Percentiles rank a stretch among this genome's conserved stretches.
Evolutionary conservation across 2,329 filamentous ascomycete genomes (phyloP).

Genomic region (Beauveria scarabaeidicola): DNA sequence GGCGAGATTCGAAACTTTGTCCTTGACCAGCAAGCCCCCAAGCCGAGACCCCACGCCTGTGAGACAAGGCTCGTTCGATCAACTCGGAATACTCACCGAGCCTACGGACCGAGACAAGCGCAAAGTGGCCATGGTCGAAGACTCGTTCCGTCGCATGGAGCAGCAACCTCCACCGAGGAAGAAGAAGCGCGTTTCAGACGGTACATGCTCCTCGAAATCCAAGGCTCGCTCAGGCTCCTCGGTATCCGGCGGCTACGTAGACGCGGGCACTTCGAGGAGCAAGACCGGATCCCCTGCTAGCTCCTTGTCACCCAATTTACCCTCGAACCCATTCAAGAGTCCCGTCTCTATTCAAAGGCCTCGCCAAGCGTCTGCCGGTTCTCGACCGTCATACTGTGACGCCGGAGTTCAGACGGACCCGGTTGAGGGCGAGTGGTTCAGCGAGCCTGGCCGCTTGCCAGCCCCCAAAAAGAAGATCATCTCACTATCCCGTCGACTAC

Average conservation of each 20-base stretch:
- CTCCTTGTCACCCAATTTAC: constrained; percentile 29
- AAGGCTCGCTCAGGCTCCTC: constrained; percentile 32
- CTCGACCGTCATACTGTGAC: constrained; percentile 40
- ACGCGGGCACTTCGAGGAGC: constrained; percentile 45
- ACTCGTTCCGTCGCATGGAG: constrained; percentile 54
- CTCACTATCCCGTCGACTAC: constrained; percentile 43
- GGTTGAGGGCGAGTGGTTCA: constrained; percentile 46
- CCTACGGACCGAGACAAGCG: constrained; percentile 59
- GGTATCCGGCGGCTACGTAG: constrained; percentile 36
- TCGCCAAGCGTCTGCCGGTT: constrained; percentile 30
- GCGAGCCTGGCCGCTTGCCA: constrained; percentile 25
- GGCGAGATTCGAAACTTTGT: constrained; percentile 33
- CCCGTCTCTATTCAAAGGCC: constrained; percentile 17
- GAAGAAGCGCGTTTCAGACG: constrained; percentile 55
- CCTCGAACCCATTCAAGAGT: constrained; percentile 19
- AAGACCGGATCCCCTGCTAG: constrained; percentile 44
- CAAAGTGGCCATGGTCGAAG: constrained; percentile 58
- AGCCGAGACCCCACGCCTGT: constrained; percentile 58
- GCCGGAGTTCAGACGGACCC: constrained; percentile 47
- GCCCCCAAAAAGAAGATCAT: constrained; percentile 41
- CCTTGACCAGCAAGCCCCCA: constrained; percentile 54
- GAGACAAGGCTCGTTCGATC: constrained; percentile 51
- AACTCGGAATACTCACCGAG: constrained; percentile 52
- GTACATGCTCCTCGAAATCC: constrained; percentile 32
- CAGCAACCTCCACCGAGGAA: constrained; percentile 48